Evolutionary conservation across 108 stramenopile genomes (phyloP).

Genomic region (Conticribra weissflogii): DNA sequence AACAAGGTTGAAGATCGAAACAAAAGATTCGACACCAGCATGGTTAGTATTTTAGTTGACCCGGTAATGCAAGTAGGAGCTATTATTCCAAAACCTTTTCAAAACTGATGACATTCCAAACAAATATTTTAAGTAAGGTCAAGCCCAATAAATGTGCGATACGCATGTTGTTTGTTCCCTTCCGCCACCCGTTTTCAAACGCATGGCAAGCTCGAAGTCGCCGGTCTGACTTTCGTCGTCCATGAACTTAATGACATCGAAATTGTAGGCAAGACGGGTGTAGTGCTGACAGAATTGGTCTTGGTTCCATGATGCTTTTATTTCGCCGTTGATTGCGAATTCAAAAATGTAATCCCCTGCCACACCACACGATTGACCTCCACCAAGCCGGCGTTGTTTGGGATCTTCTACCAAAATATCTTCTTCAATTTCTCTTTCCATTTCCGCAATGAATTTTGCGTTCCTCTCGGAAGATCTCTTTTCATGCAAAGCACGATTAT

Average conservation of each 20-base stretch:
- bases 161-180: conserved; percentile 13
- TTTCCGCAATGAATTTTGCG: conserved; percentile 11
- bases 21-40: too few relatives aligned
- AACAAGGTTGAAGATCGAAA: too few relatives aligned
- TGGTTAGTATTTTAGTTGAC: too few relatives aligned
- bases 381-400: conserved; percentile 7
- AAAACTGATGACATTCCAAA: too few relatives aligned
- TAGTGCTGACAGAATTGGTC: conserved; percentile 37
- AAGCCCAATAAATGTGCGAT: conserved; percentile 39
- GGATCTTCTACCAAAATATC: conserved; percentile 28
- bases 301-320: conserved; percentile 28
- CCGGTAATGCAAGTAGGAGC: too few relatives aligned
- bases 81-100: too few relatives aligned
- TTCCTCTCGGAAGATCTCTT: conserved; percentile 4
- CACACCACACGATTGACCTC: conserved; percentile 33
- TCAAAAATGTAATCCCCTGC: conserved; percentile 35
- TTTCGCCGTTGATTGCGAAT: conserved; percentile 30
- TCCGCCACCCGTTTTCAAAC: conserved; percentile 14
- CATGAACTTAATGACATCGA: conserved; percentile 40
- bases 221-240: conserved; percentile 41
- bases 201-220: conserved; percentile 42
- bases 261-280: conserved; percentile 39
- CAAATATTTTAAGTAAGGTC: not conserved
- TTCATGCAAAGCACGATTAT: conserved; percentile 24
- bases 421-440: conserved; percentile 27